Conservation (phyloP, 2,329 filamentous ascomycete genomes). For the Cordyceps cateniannulata region DNA sequence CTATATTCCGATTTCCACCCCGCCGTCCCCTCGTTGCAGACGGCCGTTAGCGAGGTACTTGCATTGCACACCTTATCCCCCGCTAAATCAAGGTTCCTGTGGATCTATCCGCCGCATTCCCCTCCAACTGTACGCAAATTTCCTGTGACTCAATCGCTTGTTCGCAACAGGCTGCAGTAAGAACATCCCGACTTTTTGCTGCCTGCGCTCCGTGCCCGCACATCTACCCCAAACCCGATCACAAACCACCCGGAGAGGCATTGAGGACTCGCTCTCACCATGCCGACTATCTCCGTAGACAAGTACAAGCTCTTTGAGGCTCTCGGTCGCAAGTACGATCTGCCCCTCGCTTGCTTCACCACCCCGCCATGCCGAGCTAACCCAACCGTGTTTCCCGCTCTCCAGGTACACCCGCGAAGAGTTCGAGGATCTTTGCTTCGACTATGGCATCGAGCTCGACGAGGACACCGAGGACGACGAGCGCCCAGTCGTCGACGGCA, state of each 20-base stretch:
- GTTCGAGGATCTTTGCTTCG: constrained; percentile 97
- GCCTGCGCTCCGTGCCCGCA: background rate
- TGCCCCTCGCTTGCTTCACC: constrained; percentile 13
- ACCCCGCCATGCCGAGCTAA: constrained; percentile 17
- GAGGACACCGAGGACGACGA: constrained; percentile 81
- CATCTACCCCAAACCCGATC: background rate
- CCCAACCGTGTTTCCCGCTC: constrained; percentile 3
- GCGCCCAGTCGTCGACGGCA: constrained; percentile 66
- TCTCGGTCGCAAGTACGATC: constrained; percentile 69
- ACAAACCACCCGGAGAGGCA: constrained; percentile 15
- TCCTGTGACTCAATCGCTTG: constrained; percentile 33
- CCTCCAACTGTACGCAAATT: constrained; percentile 25
- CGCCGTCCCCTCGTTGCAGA: background rate
- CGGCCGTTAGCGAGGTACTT: constrained; percentile 15
- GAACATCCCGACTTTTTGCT: constrained; percentile 2
- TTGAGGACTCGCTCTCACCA: constrained; percentile 35
- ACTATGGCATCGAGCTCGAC: constrained; percentile 96
- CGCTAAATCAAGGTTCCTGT: background rate
- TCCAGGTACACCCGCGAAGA: constrained; percentile 80
- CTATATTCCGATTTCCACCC: constrained; percentile 11
- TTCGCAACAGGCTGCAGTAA: constrained; percentile 1
- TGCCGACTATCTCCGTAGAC: constrained; percentile 96
- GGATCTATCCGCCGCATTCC: constrained; percentile 10
- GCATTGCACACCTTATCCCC: background rate
- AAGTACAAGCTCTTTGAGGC: constrained; percentile 94